Evolutionary conservation across 2,329 filamentous ascomycete genomes (phyloP).

Genomic region (Cladophialophora carrionii): DNA sequence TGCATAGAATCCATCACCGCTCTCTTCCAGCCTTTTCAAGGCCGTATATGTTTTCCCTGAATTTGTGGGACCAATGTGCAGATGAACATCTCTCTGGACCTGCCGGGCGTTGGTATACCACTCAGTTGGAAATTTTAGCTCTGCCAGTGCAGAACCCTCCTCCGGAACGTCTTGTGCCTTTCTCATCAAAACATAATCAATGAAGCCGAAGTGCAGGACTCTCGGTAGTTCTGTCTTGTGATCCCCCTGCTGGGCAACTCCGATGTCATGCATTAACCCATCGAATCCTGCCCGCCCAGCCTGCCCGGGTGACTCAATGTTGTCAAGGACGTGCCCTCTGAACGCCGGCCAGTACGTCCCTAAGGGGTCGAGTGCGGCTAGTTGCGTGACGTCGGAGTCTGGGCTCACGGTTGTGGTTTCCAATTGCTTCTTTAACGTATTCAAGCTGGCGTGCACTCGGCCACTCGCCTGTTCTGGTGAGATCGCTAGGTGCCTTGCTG

Average conservation of each 20-base stretch:
- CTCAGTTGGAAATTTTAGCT: conserved; percentile 79
- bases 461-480: conserved; percentile 5
- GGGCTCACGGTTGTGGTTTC: conserved; percentile 16
- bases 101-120: conserved; percentile 87
- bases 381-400: conserved; percentile 23
- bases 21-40: conserved; percentile 77
- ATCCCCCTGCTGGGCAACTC: conserved; percentile 6
- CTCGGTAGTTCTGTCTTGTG: conserved; percentile 27
- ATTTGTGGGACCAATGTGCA: conserved; percentile 96
- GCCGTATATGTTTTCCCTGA: conserved; percentile 98
- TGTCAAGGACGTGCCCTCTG: conserved; percentile 16
- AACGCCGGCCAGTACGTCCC: conserved; percentile 25
- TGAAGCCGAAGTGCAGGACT: conserved; percentile 35
- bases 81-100: conserved; percentile 79
- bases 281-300: conserved; percentile 12
- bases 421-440: conserved; percentile 22
- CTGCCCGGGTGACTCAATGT: conserved; percentile 8
- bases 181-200: conserved; percentile 33
- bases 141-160: conserved; percentile 17
- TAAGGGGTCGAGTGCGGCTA: conserved; percentile 30
- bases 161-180: conserved; percentile 16
- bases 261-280: conserved; percentile 23
- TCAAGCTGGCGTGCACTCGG: conserved; percentile 19
- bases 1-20: conserved; percentile 79
- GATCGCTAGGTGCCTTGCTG: background rate